These are phyloP conservation scores for Vanrija pseudolonga DNA, from an alignment of 1,284 basidiomycete genomes.

Conservation along the genomic window DNA sequence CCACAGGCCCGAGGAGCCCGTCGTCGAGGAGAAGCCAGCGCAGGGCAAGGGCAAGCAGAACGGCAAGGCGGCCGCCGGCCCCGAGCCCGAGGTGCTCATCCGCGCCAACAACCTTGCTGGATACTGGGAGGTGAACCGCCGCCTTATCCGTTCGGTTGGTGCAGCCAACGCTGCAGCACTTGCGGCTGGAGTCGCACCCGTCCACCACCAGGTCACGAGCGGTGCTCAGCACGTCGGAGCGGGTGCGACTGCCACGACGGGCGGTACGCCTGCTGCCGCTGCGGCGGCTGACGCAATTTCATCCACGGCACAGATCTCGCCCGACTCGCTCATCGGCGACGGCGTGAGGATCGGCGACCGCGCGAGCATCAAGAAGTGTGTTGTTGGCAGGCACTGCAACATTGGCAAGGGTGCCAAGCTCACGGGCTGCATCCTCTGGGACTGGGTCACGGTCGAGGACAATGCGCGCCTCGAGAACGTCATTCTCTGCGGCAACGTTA, in stretches of 20 bases:
- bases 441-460: conserved; percentile 73
- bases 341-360: conserved; percentile 79
- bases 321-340: conserved; percentile 76
- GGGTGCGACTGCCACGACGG: neutral
- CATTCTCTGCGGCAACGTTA: conserved; percentile 77
- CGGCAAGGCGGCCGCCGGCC: conserved; percentile 30
- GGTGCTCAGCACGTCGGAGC: neutral
- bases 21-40: conserved; percentile 1
- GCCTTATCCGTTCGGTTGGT: conserved; percentile 28
- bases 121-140: conserved; percentile 76
- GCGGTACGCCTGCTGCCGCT: neutral
- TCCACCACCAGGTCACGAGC: conserved; percentile 1
- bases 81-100: conserved; percentile 60
- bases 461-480: conserved; percentile 80
- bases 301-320: conserved; percentile 74
- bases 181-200: neutral
- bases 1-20: conserved; percentile 13
- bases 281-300: conserved; percentile 20
- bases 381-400: conserved; percentile 81
- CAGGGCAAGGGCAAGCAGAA: conserved; percentile 20
- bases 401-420: conserved; percentile 85
- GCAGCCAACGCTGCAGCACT: conserved; percentile 17
- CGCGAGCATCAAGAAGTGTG: conserved; percentile 78
- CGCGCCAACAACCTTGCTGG: conserved; percentile 78
- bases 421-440: conserved; percentile 79